Percentiles rank a stretch among this genome's conserved stretches.
Evolutionary conservation across 2,329 filamentous ascomycete species (phyloP).

Genomic region (Claviceps sp.): DNA sequence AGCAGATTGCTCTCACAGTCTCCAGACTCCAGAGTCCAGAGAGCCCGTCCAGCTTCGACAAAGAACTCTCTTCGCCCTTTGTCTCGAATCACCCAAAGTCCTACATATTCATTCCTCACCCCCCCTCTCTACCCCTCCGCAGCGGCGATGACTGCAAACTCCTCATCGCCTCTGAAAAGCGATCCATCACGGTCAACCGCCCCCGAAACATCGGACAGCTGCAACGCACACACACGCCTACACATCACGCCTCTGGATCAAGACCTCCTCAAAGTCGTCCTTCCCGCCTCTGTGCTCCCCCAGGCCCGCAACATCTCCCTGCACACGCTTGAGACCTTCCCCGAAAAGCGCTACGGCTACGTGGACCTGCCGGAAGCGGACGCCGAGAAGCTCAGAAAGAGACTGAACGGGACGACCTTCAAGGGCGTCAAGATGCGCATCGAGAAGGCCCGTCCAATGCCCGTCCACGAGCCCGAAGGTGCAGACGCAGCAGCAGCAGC

Average conservation of each 20-base stretch:
- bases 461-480: neutral
- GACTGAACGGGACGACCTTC: slow-evolving; percentile 73
- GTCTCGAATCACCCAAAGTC: neutral
- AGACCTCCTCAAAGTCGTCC: slow-evolving; percentile 55
- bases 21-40: too few species aligned
- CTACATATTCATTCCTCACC: neutral
- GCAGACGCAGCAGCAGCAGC: neutral
- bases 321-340: slow-evolving; percentile 74
- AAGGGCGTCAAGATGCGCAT: slow-evolving; percentile 77
- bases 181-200: neutral
- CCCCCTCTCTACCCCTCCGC: neutral
- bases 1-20: too few species aligned
- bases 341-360: slow-evolving; percentile 82
- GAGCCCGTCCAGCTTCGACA: too few species aligned
- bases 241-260: slow-evolving; percentile 81
- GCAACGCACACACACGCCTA: slow-evolving; percentile 29
- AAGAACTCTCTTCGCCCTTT: neutral
- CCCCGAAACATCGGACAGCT: neutral
- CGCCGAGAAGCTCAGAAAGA: slow-evolving; percentile 83
- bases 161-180: neutral
- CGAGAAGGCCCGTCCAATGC: slow-evolving; percentile 51
- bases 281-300: slow-evolving; percentile 54
- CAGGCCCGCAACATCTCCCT: slow-evolving; percentile 73
- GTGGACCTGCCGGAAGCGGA: slow-evolving; percentile 69
- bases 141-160: neutral